Percentiles rank a stretch among this genome's conserved stretches.
Conservation (phyloP, 306 rosid genomes). For the Cajanus cajan region DNA sequence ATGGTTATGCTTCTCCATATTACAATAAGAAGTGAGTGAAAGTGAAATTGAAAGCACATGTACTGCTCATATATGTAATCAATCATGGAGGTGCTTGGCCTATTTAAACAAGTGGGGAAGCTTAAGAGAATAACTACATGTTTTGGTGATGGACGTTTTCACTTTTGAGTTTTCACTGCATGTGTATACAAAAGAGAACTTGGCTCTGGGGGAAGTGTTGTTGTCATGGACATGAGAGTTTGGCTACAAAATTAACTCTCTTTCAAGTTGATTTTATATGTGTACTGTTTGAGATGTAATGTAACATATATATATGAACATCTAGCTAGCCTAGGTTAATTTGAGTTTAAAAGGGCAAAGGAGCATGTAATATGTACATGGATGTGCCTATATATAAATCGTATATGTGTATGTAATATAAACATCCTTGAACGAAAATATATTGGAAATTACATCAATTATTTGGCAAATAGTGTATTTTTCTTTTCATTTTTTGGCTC, state of each 20-base stretch:
- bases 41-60: neutral
- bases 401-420: slow-evolving; percentile 9
- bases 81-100: slow-evolving; percentile 2
- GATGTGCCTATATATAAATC: neutral
- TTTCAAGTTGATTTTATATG: neutral
- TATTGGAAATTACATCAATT: slow-evolving; percentile 4
- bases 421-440: neutral
- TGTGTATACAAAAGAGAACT: slow-evolving; percentile 15
- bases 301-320: neutral
- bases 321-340: neutral
- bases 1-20: slow-evolving; percentile 37
- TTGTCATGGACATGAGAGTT: slow-evolving; percentile 22
- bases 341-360: neutral
- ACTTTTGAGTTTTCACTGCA: neutral
- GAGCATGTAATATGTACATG: neutral
- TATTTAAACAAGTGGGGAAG: neutral
- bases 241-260: slow-evolving; percentile 7
- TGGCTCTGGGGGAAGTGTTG: neutral
- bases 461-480: neutral
- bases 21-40: slow-evolving; percentile 27
- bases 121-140: slow-evolving; percentile 16
- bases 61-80: neutral
- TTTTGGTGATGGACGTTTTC: slow-evolving; percentile 5
- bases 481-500: neutral
- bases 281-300: slow-evolving; percentile 1